Conservation (phyloP, 2,329 filamentous ascomycete species). For the Ascocoryne sarcoides region DNA sequence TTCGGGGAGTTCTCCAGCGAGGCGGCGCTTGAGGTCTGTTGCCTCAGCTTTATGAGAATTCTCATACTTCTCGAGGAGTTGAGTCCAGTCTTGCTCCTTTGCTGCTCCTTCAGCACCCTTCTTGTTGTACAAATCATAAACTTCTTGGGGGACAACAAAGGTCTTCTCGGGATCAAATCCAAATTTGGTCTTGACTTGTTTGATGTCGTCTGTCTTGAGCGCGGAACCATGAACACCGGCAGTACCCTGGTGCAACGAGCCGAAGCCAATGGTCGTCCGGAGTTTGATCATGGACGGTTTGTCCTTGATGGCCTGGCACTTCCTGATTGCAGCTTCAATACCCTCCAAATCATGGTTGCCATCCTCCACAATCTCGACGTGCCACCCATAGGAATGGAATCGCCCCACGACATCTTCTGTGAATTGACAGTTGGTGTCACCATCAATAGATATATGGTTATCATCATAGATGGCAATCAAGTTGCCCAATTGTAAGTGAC, state of each 20-base stretch:
- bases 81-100: conserved; percentile 89
- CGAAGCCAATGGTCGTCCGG: conserved; percentile 94
- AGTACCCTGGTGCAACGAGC: conserved; percentile 87
- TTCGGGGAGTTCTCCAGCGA: conserved; percentile 76
- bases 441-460: conserved; percentile 94
- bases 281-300: conserved; percentile 97
- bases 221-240: conserved; percentile 93
- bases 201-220: conserved; percentile 88
- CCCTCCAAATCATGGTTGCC: conserved; percentile 80
- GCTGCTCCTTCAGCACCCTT: conserved; percentile 79
- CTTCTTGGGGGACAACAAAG: conserved; percentile 89
- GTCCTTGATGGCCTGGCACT: conserved; percentile 80
- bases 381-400: conserved; percentile 97
- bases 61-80: conserved; percentile 80
- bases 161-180: conserved; percentile 91
- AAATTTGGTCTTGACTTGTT: conserved; percentile 89
- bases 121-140: conserved; percentile 86
- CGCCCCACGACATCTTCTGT: conserved; percentile 93
- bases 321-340: conserved; percentile 82
- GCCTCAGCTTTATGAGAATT: conserved; percentile 69
- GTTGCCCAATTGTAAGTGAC: conserved; percentile 96
- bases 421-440: conserved; percentile 92
- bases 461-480: conserved; percentile 96
- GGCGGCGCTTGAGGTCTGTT: conserved; percentile 72
- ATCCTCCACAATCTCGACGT: conserved; percentile 73